These are phyloP conservation scores for Draba incana DNA, from an alignment of 345 rosid genomes.

Conservation along the genomic window DNA sequence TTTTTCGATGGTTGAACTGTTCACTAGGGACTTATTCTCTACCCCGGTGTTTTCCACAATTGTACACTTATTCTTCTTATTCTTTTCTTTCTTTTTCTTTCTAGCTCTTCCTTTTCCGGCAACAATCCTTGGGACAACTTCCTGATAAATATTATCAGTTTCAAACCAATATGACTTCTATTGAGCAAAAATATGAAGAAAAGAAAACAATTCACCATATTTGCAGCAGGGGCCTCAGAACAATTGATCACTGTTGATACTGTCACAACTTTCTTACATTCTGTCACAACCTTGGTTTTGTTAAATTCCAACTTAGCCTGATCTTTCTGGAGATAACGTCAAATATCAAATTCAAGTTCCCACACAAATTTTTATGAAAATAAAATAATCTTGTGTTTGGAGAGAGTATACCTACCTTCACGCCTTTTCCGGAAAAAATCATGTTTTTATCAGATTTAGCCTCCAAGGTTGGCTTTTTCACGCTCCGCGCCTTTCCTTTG, in stretches of 20 bases:
- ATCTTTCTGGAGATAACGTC: conserved; percentile 34
- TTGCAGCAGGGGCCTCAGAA: conserved; percentile 43
- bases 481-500: conserved; percentile 56
- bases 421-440: conserved; percentile 36
- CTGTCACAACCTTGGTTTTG: conserved; percentile 43
- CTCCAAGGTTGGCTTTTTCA: conserved; percentile 51
- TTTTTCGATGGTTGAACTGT: conserved; percentile 39
- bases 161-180: conserved; percentile 35
- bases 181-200: conserved; percentile 28
- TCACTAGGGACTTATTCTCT: conserved; percentile 32
- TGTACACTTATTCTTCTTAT: conserved; percentile 58
- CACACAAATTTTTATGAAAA: conserved; percentile 18
- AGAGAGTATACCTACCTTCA: conserved; percentile 50
- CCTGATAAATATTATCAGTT: conserved; percentile 69
- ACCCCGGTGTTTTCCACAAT: conserved; percentile 43
- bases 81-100: conserved; percentile 66
- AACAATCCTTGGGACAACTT: conserved; percentile 53
- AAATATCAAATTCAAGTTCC: conserved; percentile 30
- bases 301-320: conserved; percentile 31
- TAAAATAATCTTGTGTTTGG: conserved; percentile 22
- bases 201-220: conserved; percentile 48
- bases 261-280: conserved; percentile 47
- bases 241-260: conserved; percentile 44
- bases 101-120: conserved; percentile 54
- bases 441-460: conserved; percentile 40